These are phyloP conservation scores for Lablab purpureus DNA, from an alignment of 306 rosid species.

Conservation along the genomic window DNA sequence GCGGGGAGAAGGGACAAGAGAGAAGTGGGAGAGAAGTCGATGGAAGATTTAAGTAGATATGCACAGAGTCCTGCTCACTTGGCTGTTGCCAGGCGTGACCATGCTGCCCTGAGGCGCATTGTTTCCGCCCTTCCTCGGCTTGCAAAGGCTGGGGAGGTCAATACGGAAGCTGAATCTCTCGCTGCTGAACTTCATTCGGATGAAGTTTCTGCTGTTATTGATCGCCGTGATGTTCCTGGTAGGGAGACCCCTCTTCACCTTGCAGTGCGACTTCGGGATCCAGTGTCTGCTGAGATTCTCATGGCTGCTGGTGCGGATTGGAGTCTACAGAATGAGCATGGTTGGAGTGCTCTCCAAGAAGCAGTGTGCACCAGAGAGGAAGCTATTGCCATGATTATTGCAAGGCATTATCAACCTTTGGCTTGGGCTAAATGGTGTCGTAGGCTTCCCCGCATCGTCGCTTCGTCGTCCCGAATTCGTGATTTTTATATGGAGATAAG, in stretches of 20 bases:
- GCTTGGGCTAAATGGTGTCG: constrained; percentile 99
- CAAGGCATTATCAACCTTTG: constrained; percentile 86
- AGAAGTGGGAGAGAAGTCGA: constrained; percentile 46
- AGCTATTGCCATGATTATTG: constrained; percentile 89
- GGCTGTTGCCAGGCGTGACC: constrained; percentile 84
- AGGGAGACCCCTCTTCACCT: constrained; percentile 99
- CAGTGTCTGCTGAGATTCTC: constrained; percentile 82
- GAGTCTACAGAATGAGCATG: constrained; percentile 96
- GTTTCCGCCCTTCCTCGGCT: constrained; percentile 76
- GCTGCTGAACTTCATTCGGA: constrained; percentile 89
- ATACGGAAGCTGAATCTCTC: constrained; percentile 77
- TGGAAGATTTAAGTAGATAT: constrained; percentile 84
- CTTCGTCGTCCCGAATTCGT: constrained; percentile 89
- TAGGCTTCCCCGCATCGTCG: constrained; percentile 94
- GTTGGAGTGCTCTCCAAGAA: constrained; percentile 99
- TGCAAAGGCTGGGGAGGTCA: constrained; percentile 87
- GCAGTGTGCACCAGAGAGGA: constrained; percentile 97
- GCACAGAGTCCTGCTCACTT: constrained; percentile 90
- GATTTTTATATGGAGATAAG: constrained; percentile 99
- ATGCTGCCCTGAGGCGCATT: constrained; percentile 67
- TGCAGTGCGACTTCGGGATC: constrained; percentile 90
- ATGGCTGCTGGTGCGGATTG: constrained; percentile 99
- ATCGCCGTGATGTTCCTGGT: constrained; percentile 92
- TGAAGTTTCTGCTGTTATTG: constrained; percentile 75
- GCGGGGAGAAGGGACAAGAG: constrained; percentile 45